Percentiles rank a stretch among this genome's conserved stretches.
Evolutionary conservation across 208 protist species (phyloP).

Genomic region (Leishmania lainsoni): DNA sequence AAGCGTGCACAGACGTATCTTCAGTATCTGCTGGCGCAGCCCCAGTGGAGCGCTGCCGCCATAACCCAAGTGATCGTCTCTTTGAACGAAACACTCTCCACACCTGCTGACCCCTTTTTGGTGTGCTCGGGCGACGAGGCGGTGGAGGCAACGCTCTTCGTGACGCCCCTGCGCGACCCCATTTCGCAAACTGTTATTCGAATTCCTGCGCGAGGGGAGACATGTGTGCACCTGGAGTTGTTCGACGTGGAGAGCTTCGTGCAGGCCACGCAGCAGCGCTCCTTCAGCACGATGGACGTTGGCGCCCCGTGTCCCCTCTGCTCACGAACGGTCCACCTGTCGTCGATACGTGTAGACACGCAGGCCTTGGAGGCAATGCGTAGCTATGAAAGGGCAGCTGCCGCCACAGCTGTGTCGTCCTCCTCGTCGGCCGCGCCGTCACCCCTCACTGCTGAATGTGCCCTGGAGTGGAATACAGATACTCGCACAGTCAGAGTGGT

Average conservation of each 20-base stretch:
- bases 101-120: conserved; percentile 16
- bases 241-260: conserved; percentile 83
- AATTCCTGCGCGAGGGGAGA: conserved; percentile 54
- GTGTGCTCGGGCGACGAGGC: conserved; percentile 24
- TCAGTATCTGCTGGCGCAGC: conserved; percentile 34
- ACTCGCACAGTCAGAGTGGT: conserved; percentile 24
- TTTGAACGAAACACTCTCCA: conserved; percentile 23
- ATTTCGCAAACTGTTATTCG: conserved; percentile 56
- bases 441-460: conserved; percentile 18
- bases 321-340: conserved; percentile 29
- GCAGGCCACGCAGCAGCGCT: conserved; percentile 41
- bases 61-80: conserved; percentile 30
- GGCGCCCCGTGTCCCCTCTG: conserved; percentile 63
- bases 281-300: conserved; percentile 23
- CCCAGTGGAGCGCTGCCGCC: conserved; percentile 30
- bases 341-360: conserved; percentile 52
- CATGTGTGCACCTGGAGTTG: conserved; percentile 70
- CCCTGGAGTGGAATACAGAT: conserved; percentile 47
- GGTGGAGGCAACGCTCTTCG: conserved; percentile 40
- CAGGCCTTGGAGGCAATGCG: conserved; percentile 41
- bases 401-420: neutral
- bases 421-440: neutral
- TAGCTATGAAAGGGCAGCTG: conserved; percentile 7
- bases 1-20: conserved; percentile 38
- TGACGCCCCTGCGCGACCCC: conserved; percentile 64